phyloP scores from a whole-genome alignment of 495 filamentous ascomycete genomes.

The Talaromyces thailandensis region DNA sequence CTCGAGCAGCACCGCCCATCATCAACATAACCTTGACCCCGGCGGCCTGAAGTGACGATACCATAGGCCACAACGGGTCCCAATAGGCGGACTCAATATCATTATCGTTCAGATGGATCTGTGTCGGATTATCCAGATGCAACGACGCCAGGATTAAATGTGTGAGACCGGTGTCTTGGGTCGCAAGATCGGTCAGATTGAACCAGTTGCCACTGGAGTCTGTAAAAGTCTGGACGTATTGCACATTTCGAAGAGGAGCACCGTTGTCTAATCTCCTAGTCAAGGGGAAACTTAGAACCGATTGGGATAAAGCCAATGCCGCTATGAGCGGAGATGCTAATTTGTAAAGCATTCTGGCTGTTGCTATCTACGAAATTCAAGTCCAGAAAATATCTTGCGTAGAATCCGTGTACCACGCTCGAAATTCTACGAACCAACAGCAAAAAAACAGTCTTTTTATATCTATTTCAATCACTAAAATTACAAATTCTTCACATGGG shows the following conservation, averaged over 20 bases:
- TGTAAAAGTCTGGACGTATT: constrained; percentile 5
- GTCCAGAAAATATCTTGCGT: not conserved
- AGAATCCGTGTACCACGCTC: not conserved
- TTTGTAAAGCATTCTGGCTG: not conserved
- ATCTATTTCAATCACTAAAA: not conserved
- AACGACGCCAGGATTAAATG: constrained; percentile 74
- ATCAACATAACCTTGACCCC: constrained; percentile 70
- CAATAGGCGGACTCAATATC: constrained; percentile 39
- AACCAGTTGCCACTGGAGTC: not conserved
- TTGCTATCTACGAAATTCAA: not conserved
- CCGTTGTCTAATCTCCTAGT: not conserved
- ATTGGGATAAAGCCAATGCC: not conserved
- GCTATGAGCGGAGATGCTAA: not conserved
- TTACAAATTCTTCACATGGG: not conserved
- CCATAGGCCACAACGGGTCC: constrained; percentile 58
- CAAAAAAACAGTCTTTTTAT: not conserved
- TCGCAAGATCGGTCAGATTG: not conserved
- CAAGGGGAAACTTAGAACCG: not conserved
- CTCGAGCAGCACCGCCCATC: constrained; percentile 71
- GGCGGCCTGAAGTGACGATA: constrained; percentile 47
- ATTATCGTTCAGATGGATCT: constrained; percentile 65
- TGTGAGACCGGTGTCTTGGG: constrained; percentile 43
- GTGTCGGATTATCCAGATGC: constrained; percentile 57
- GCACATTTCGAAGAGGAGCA: not conserved
- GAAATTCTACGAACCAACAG: not conserved